Evolutionary conservation across 2,329 filamentous ascomycete species (phyloP).

Genomic region (Trichoderma afroharzianum): DNA sequence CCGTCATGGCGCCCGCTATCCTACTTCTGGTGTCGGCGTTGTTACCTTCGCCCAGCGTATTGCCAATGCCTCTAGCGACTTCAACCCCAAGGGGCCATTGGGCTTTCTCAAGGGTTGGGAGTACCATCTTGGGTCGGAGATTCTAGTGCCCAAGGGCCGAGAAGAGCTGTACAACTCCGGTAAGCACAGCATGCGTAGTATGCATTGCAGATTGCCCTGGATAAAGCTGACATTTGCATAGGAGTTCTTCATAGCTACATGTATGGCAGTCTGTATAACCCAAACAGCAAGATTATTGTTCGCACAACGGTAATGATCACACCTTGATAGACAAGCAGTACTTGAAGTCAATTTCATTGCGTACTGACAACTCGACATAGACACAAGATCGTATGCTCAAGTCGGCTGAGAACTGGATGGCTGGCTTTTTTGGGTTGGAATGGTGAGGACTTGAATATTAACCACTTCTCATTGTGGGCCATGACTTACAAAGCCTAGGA

Average conservation of each 20-base stretch:
- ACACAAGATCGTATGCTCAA: slow-evolving; percentile 76
- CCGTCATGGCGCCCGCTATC: slow-evolving; percentile 71
- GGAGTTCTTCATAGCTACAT: slow-evolving; percentile 69
- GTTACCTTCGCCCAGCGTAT: slow-evolving; percentile 55
- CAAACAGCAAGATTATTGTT: slow-evolving; percentile 67
- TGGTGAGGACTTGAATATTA: slow-evolving; percentile 42
- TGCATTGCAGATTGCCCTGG: neutral
- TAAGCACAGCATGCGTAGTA: slow-evolving; percentile 16
- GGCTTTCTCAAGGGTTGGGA: slow-evolving; percentile 66
- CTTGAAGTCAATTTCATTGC: neutral
- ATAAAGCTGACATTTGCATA: slow-evolving; percentile 20
- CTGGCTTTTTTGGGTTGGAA: slow-evolving; percentile 73
- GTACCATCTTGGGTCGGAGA: slow-evolving; percentile 66
- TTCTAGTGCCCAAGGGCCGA: slow-evolving; percentile 68
- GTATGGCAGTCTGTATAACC: slow-evolving; percentile 68
- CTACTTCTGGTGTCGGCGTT: slow-evolving; percentile 57
- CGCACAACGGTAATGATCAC: slow-evolving; percentile 56
- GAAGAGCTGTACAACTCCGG: slow-evolving; percentile 68
- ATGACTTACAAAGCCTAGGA: slow-evolving; percentile 36
- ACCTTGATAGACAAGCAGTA: neutral
- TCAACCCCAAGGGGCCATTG: slow-evolving; percentile 56
- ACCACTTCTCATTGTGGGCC: too few species aligned
- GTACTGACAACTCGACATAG: slow-evolving; percentile 23
- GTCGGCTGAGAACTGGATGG: slow-evolving; percentile 72
- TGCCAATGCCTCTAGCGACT: slow-evolving; percentile 48